Conservation (phyloP, 768 basidiomycete species). For the Neoboletus subvelutipes region DNA sequence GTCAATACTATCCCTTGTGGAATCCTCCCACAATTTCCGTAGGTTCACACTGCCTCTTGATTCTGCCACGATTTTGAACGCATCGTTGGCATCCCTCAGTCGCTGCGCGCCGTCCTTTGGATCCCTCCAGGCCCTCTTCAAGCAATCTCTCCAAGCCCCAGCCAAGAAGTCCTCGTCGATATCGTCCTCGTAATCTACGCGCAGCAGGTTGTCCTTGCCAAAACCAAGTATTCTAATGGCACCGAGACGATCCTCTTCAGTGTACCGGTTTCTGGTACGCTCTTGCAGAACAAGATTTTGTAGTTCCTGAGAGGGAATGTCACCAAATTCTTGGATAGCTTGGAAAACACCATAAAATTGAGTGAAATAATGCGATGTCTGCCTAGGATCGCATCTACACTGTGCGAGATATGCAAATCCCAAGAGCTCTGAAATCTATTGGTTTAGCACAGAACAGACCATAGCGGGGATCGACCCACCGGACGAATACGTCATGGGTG, state of each 20-base stretch:
- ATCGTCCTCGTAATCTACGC: conserved; percentile 69
- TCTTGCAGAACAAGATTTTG: conserved; percentile 62
- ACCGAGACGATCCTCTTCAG: conserved; percentile 48
- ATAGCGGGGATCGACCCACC: conserved; percentile 41
- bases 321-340: conserved; percentile 47
- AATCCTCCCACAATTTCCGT: conserved; percentile 51
- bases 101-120: conserved; percentile 42
- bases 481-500: conserved; percentile 60
- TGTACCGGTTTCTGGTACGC: conserved; percentile 62
- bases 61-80: conserved; percentile 69
- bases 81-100: conserved; percentile 60
- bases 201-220: conserved; percentile 54
- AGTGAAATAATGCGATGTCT: conserved; percentile 64
- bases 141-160: conserved; percentile 63
- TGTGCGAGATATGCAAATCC: conserved; percentile 80
- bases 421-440: conserved; percentile 53
- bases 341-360: conserved; percentile 52
- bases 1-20: conserved; percentile 59
- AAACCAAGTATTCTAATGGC: conserved; percentile 63
- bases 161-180: conserved; percentile 69
- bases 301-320: conserved; percentile 46
- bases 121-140: conserved; percentile 56
- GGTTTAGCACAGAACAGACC: conserved; percentile 2
- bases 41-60: conserved; percentile 51
- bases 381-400: conserved; percentile 73